phyloP scores from a whole-genome alignment of 805 yeast species.

The Ogataea kodamae region DNA sequence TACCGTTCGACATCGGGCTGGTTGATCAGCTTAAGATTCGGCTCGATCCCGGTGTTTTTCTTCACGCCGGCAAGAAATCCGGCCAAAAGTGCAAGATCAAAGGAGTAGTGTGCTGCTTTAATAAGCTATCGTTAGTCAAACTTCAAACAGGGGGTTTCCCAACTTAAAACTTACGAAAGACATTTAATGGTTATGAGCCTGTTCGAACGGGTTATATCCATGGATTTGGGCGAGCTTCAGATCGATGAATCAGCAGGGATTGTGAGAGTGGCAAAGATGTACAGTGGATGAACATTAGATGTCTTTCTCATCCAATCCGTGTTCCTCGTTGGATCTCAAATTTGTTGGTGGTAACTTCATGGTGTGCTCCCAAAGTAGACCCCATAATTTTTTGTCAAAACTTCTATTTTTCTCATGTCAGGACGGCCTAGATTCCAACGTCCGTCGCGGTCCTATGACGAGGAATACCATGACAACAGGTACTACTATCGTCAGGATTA shows the following conservation, averaged over 20 bases:
- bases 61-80: slow-evolving; percentile 70
- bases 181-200: slow-evolving; percentile 11
- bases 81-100: slow-evolving; percentile 61
- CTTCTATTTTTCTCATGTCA: slow-evolving; percentile 6
- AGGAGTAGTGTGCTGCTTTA: slow-evolving; percentile 52
- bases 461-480: slow-evolving; percentile 6
- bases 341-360: no score
- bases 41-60: slow-evolving; percentile 66
- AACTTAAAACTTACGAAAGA: slow-evolving; percentile 10
- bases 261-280: no score
- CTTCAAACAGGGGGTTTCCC: no score
- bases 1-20: slow-evolving; percentile 47
- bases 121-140: slow-evolving; percentile 27
- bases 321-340: no score
- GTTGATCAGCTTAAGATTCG: slow-evolving; percentile 48
- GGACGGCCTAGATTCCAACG: slow-evolving; percentile 9
- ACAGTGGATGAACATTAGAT: no score
- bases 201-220: no score
- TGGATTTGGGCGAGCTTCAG: no score
- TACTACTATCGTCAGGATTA: slow-evolving; percentile 7
- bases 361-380: no score
- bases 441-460: slow-evolving; percentile 5
- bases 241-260: no score
- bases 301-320: no score
- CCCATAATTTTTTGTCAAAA: slow-evolving; percentile 3